Evolutionary conservation across 805 yeast species (phyloP), one percentile per base, ranked within the genome.

Genomic region (Cyberlindnera japonica): DNA sequence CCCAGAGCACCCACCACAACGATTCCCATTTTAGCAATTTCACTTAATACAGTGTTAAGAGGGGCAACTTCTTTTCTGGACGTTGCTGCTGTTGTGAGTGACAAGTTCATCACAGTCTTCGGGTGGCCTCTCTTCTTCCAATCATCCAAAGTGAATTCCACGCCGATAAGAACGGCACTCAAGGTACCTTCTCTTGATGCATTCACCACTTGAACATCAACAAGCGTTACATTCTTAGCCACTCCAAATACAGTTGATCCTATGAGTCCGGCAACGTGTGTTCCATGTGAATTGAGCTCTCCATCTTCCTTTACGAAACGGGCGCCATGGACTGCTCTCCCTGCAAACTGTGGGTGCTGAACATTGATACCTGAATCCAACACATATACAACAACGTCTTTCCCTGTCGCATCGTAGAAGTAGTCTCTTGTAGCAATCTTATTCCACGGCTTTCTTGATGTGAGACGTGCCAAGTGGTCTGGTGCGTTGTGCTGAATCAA

Each of bases 261-360:
- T 38, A 87, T 74, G 12, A 87, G 66, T 3, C 96, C 96, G 0
- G 96, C 95, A 33, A 90, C 93, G 61, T 89, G 96, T 2, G 96
- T 88, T 0, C 96, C 97, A 60, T 89, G 97, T 48, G 80, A 79
- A 9, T 63, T 61, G 55, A 88, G 95, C 4, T 81, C 83, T 1
- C 76, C 77, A 50, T 77, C 83, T 50, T 79, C 84, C 6, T 25
- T 33, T 1, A 84, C 78, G 42, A 78, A 74, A 50, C 81, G 83
- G 4, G 66, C 71, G 1, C 89, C 90, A 42, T 62, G 54, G 6
- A 40, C 46, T 8, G 81, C 85, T 41, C 91, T 65, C 0, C 78
- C 81, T 50, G 72, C 79, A 53, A 83, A 65, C 30, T 81, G 81
- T n/a, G 73, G 75, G 54, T 79, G 81, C 6, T 65, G 67, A 12